phyloP scores from a whole-genome alignment of 306 rosid species.

The Trifolium pratense region DNA sequence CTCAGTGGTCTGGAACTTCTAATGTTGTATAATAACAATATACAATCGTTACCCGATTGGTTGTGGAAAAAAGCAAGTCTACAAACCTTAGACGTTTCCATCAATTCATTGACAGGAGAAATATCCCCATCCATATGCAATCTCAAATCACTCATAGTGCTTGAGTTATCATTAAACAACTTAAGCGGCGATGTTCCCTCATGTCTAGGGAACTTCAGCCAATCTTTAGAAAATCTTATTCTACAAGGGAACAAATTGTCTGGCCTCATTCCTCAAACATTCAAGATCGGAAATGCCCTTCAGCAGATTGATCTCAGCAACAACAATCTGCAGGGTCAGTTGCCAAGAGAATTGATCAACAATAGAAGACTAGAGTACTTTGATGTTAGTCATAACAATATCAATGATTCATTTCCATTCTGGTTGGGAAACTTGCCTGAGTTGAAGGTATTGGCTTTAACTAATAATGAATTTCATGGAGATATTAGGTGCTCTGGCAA shows the following conservation, averaged over 20 bases:
- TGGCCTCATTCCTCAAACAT: slow-evolving; percentile 34
- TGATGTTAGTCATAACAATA: slow-evolving; percentile 26
- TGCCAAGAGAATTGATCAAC: slow-evolving; percentile 43
- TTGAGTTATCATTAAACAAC: slow-evolving; percentile 39
- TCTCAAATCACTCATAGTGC: slow-evolving; percentile 7
- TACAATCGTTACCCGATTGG: slow-evolving; percentile 34
- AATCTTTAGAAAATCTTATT: not conserved
- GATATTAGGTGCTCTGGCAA: slow-evolving; percentile 3
- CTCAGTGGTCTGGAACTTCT: not conserved
- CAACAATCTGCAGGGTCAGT: slow-evolving; percentile 44
- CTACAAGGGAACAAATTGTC: slow-evolving; percentile 15
- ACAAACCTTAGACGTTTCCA: not conserved
- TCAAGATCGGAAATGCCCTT: not conserved
- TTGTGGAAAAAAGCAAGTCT: slow-evolving; percentile 9
- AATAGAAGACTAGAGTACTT: slow-evolving; percentile 31
- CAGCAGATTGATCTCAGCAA: slow-evolving; percentile 15
- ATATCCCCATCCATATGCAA: slow-evolving; percentile 37
- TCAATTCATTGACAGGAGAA: slow-evolving; percentile 28
- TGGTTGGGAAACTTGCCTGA: slow-evolving; percentile 50
- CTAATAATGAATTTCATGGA: slow-evolving; percentile 15
- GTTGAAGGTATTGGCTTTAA: slow-evolving; percentile 33
- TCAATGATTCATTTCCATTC: slow-evolving; percentile 50
- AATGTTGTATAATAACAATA: not conserved
- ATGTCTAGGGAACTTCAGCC: slow-evolving; percentile 40
- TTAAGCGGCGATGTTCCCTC: slow-evolving; percentile 29